These are phyloP conservation scores for Diplosphaera chodatii DNA, from an alignment of 139 green algal genomes.

Conservation along the genomic window DNA sequence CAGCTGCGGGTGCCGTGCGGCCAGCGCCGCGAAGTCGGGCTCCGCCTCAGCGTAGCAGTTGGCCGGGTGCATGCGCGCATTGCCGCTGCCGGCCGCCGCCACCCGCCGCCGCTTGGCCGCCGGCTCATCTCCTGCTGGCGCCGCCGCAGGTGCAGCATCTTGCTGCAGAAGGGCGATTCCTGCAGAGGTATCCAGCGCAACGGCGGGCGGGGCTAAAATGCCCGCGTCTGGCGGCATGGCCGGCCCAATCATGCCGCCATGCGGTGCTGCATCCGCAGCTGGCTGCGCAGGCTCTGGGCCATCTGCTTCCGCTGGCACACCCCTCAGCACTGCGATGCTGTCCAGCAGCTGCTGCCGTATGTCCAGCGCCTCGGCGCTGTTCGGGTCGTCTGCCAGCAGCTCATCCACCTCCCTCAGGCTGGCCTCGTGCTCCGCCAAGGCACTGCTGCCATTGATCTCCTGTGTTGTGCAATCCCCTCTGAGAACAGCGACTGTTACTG, in stretches of 20 bases:
- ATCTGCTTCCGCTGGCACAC: too few species aligned
- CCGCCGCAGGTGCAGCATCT: too few species aligned
- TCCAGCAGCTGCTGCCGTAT: background rate
- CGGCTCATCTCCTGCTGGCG: background rate
- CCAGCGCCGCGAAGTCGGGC: conserved; percentile 72
- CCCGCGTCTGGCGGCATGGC: background rate
- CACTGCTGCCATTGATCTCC: too few species aligned
- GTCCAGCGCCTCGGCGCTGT: background rate
- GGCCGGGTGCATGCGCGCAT: conserved; percentile 51
- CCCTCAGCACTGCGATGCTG: background rate
- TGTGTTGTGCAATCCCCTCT: too few species aligned
- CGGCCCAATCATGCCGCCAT: background rate
- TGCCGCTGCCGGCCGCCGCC: conserved; percentile 5
- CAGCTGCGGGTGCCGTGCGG: conserved; percentile 42
- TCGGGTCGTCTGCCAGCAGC: background rate
- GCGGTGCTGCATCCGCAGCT: too few species aligned
- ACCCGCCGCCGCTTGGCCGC: background rate
- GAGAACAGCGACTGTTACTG: too few species aligned
- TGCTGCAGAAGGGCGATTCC: too few species aligned
- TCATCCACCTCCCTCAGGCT: background rate
- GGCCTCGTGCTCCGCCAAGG: background rate
- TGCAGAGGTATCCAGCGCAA: too few species aligned
- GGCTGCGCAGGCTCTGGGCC: too few species aligned
- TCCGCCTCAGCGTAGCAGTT: conserved; percentile 59
- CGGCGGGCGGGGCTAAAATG: too few species aligned